Evolutionary conservation across 176 grass and related monocot genomes (phyloP).

Genomic region (Carex kokanica): DNA sequence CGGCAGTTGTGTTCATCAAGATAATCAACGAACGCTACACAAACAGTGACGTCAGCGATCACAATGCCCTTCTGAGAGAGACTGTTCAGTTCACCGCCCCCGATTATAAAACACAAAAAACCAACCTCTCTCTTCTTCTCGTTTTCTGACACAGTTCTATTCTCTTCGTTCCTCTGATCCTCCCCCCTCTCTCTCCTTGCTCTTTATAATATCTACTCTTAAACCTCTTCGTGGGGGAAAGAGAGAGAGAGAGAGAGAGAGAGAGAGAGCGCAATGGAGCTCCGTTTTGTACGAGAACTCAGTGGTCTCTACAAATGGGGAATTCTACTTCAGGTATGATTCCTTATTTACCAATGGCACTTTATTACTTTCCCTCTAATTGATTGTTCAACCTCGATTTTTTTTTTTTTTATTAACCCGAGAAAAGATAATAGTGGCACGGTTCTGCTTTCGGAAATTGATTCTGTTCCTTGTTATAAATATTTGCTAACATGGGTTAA

Average conservation of each 20-base stretch:
- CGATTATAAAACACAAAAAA: constrained; percentile 2
- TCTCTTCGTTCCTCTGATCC: not conserved
- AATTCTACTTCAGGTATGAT: constrained; percentile 2
- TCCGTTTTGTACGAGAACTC: constrained; percentile 18
- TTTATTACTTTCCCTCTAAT: not conserved
- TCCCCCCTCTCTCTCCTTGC: not conserved
- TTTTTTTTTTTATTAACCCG: constrained; percentile 6
- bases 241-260: not conserved
- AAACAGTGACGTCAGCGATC: not conserved
- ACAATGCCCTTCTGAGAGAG: not conserved
- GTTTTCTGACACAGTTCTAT: not conserved
- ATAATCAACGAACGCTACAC: not conserved
- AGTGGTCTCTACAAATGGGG: constrained; percentile 26
- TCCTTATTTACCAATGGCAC: constrained; percentile 16
- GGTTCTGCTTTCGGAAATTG: constrained; percentile 14
- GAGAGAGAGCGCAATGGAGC: constrained; percentile 15
- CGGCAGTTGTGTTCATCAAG: not conserved
- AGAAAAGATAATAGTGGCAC: not conserved
- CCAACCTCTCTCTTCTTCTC: not conserved
- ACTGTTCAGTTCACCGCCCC: constrained; percentile 8
- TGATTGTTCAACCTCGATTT: constrained; percentile 23
- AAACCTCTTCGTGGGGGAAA: not conserved
- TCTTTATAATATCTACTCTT: not conserved
- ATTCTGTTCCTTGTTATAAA: not conserved
- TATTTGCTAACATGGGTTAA: not conserved